phyloP scores from a whole-genome alignment of 768 basidiomycete genomes.

The Cystobasidium tubakii region DNA sequence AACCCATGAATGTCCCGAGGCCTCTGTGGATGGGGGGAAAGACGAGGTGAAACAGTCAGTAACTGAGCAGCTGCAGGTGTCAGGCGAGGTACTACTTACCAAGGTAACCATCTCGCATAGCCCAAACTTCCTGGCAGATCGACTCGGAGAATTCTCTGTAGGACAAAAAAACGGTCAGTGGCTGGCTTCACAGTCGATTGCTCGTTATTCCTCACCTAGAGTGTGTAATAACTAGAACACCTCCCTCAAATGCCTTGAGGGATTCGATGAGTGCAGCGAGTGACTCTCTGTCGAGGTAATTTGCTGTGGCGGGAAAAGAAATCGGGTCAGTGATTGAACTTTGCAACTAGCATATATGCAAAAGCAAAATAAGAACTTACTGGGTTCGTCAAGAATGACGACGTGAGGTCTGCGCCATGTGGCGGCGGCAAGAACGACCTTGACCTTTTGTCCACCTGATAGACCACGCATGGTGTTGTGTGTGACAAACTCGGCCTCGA shows the following conservation, averaged over 20 bases:
- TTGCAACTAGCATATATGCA: background rate
- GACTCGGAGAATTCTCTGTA: conserved; percentile 87
- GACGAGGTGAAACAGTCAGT: too few species aligned
- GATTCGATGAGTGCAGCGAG: conserved; percentile 97
- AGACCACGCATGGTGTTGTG: conserved; percentile 99
- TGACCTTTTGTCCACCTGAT: conserved; percentile 97
- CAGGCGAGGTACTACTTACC: too few species aligned
- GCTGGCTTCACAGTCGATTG: too few species aligned
- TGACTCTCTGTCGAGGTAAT: conserved; percentile 99
- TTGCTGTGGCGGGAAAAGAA: conserved; percentile 50
- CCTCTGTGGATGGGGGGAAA: too few species aligned
- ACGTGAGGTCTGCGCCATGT: conserved; percentile 96
- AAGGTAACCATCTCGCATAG: conserved; percentile 95
- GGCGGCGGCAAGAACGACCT: conserved; percentile 71
- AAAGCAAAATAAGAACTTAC: conserved; percentile 55
- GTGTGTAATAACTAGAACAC: conserved; percentile 54
- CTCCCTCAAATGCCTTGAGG: conserved; percentile 95
- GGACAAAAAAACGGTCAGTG: too few species aligned
- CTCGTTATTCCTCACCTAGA: conserved; percentile 36
- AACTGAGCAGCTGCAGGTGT: too few species aligned
- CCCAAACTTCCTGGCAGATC: conserved; percentile 96
- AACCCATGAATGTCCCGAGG: conserved; percentile 80
- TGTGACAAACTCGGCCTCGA: conserved; percentile 96
- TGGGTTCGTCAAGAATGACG: conserved; percentile 46
- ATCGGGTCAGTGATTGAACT: conserved; percentile 35